Base-by-base conservation (phyloP, 129 eudicot genomes). In the Centella asiatica region DNA sequence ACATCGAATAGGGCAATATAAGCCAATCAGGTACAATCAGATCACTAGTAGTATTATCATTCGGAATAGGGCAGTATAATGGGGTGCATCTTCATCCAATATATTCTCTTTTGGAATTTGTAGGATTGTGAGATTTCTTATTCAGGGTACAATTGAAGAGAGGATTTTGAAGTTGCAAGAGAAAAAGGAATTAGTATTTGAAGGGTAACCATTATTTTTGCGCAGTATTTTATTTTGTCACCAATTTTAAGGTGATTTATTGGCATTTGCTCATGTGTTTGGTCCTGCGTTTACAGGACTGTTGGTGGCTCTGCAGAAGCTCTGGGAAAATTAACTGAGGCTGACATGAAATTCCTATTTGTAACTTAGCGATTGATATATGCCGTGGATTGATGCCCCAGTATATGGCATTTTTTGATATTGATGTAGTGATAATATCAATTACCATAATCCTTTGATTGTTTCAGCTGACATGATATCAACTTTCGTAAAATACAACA, bases 141-240 rank as follows among this genome's bases (percentile, higher is more conserved):
- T 90, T 44, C 85, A 90, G 72, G 69, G 82, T 57, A 90, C 98
- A 13, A 72, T 90, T 9, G 98, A 90, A 80, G 95, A 90, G 83
- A 84, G 95, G 59, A 90, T 90, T 65, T 65, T 90, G 74, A 84
- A 76, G 80, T 72, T 90, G 76, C 98, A 90, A 77, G 98, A 87
- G 79, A 90, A 84, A 81, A 90, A 90, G 78, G 90, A 84, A 70
- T 69, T 84, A 50, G 94, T 90, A 8, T 90, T 86, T 39, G 95
- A 90, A 77, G 98, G 98, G 98, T 90, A 75, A 77, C 20, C 74
- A 70, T 20, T 23, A 39, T 49, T 46, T 50, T 44, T n/a, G 27
- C 54, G 9, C 2, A 27, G 2, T 11, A 7, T 11, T 12, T 13
- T 23, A 29, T 4, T 19, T 13, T 64, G 20, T 18, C 26, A 12